Base-by-base conservation (phyloP, 805 yeast species). In the Priceomyces castillae region DNA sequence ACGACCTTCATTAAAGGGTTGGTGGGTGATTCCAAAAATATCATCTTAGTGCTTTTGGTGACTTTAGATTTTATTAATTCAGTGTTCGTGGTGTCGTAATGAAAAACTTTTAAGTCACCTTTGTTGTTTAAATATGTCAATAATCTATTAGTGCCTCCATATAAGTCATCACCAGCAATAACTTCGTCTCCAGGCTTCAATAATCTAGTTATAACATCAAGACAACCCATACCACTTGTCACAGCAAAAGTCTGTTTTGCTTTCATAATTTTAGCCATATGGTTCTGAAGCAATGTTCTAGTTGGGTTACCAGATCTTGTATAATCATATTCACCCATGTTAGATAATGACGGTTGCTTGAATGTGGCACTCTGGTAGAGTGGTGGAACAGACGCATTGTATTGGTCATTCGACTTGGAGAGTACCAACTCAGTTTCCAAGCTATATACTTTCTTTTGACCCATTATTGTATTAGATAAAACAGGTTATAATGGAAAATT, bases 281-380 rank as follows among this genome's bases (percentile, higher is more conserved):
- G 95, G 37, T 77, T 71, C 62, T 90, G 96, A 46, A 90, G 66
- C 33, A 79, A 78, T 0, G 92, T 79, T 62, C 98, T 76, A 1
- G 97, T 88, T 18, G 98, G 98, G 66, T 90, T 90, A 3, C 98
- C 97, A 11, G 95, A 84, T 53, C 98, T 75, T 0, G 97, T 88
- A 59, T 82, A 88, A 53, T 82, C 84, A 49, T 71, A 71, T 47
- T 75, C 78, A 2, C 95, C 92, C 83, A 86, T 78, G 54, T 84
- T 81, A 31, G 78, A 71, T 47, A 87, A 68, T 0, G 86, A 78
- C 36, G 74, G 75, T 62, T 87, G 94, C 65, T 89, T 90, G 73
- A 90, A 90, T 4, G 98, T 90, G n/a, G 98, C 96, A 0, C 94
- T 80, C 62, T 88, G 95, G 66, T 90, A 90, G 33, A 90, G 72